Base-by-base conservation (phyloP, 2,329 filamentous ascomycete species). In the Cladosporium sp. region DNA sequence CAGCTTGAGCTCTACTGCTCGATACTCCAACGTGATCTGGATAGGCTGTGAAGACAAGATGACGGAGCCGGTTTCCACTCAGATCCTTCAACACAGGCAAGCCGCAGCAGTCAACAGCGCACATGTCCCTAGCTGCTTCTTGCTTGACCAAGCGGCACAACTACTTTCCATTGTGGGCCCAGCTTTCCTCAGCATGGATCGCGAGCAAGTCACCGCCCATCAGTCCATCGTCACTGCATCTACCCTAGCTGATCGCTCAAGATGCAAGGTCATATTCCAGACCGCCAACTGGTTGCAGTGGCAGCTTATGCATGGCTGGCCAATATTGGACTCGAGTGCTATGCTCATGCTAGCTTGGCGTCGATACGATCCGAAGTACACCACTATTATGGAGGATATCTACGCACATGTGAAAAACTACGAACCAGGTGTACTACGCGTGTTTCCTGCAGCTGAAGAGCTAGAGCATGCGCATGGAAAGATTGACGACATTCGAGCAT, bases 41-140 rank as follows among this genome's bases (percentile, higher is more conserved):
- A 57, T 57, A 13, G 53, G 28, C 26, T 57, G 53, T 14, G 53
- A 57, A 21, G 53, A 57, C 18, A 57, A 57, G 21, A 32, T 57
- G 30, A 30, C 8, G 18, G 18, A 10, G 32, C 53, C 53, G 53
- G 32, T 36, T 10, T 57, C 53, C 16, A 57, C 30, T 18, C 18
- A 57, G 30, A 57, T 30, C 7, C 53, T 57, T 23, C 53, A 21
- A 18, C 53, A 57, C n/a, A 57, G 53, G 16, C n/a, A 57, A 23
- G 36, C 30, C 13, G 18, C 53, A 13, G 53, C 53, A 18, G 18
- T 32, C 21, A 32, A 32, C 53, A 57, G 53, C 13, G 32, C 14
- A 57, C 53, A n/a, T n/a, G n/a, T n/a, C n/a, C n/a, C n/a, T n/a
- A n/a, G n/a, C n/a, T n/a, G n/a, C n/a, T n/a, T n/a, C n/a, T n/a